A percentile compares a stretch with the other conserved stretches of the same genome.
phyloP scores from a whole-genome alignment of 345 rosid species.

The Erucastrum elatum region DNA sequence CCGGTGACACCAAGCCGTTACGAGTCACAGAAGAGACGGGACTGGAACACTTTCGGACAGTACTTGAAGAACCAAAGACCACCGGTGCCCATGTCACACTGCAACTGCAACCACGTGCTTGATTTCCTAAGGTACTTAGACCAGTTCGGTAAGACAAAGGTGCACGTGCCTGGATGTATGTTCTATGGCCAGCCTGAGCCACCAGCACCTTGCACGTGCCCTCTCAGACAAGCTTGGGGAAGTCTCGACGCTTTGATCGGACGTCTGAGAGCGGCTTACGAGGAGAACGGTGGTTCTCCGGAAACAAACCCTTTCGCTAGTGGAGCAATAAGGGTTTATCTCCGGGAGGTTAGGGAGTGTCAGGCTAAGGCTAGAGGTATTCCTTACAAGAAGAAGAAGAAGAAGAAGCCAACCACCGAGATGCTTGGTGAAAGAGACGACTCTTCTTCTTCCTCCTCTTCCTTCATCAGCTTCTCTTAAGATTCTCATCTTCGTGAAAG shows the following conservation, averaged over 20 bases:
- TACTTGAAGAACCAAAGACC: conserved; percentile 71
- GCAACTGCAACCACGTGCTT: conserved; percentile 65
- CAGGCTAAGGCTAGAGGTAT: conserved; percentile 90
- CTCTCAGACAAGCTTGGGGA: conserved; percentile 89
- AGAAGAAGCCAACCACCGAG: conserved; percentile 44
- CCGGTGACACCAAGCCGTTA: conserved; percentile 63
- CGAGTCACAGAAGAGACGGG: conserved; percentile 76
- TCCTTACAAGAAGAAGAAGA: conserved; percentile 83
- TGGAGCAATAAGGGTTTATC: conserved; percentile 64
- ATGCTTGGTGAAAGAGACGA: conserved; percentile 38
- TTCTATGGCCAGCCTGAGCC: conserved; percentile 93
- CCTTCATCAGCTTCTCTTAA: conserved; percentile 36
- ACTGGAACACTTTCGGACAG: conserved; percentile 86
- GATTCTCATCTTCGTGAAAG: conserved; percentile 14
- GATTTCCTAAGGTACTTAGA: conserved; percentile 74
- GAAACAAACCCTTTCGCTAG: conserved; percentile 85
- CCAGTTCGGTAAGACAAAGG: conserved; percentile 83
- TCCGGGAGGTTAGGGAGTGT: conserved; percentile 75
- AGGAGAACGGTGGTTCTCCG: conserved; percentile 80
- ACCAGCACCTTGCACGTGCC: conserved; percentile 88
- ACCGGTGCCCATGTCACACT: conserved; percentile 59
- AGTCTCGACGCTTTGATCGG: conserved; percentile 92
- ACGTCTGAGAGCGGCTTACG: conserved; percentile 84
- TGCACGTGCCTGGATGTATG: conserved; percentile 73
- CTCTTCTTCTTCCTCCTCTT: conserved; percentile 35